Evolutionary conservation across 306 rosid genomes (phyloP).

Genomic region (Psophocarpus tetragonolobus): DNA sequence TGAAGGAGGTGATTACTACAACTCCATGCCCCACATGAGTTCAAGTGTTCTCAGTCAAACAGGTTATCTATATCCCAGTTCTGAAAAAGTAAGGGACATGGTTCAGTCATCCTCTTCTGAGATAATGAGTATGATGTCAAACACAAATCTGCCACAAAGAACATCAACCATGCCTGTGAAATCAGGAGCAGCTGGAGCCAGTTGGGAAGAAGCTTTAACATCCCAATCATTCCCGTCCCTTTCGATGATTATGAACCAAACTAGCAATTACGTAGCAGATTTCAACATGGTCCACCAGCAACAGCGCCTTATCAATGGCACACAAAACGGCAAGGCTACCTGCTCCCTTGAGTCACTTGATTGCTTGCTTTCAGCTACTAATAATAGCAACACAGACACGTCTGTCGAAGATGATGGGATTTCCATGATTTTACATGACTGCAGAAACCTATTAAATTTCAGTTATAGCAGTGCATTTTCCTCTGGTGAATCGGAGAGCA

Average conservation of each 20-base stretch:
- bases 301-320: slow-evolving; percentile 25
- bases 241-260: slow-evolving; percentile 28
- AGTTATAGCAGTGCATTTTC: slow-evolving; percentile 48
- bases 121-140: slow-evolving; percentile 31
- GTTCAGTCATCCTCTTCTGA: slow-evolving; percentile 16
- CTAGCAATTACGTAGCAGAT: slow-evolving; percentile 39
- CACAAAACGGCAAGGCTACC: slow-evolving; percentile 31
- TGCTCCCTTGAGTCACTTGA: slow-evolving; percentile 49
- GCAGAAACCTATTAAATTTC: slow-evolving; percentile 66
- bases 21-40: slow-evolving; percentile 37
- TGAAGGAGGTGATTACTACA: slow-evolving; percentile 46
- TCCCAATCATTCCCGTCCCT: slow-evolving; percentile 36
- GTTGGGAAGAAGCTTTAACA: slow-evolving; percentile 40
- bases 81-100: slow-evolving; percentile 22
- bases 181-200: slow-evolving; percentile 28
- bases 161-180: slow-evolving; percentile 19
- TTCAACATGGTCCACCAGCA: slow-evolving; percentile 48
- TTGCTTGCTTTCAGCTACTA: slow-evolving; percentile 45
- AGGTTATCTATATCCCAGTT: slow-evolving; percentile 43
- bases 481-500: slow-evolving; percentile 66
- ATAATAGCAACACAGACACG: slow-evolving; percentile 43
- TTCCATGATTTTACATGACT: slow-evolving; percentile 63
- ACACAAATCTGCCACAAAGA: slow-evolving; percentile 35
- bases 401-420: slow-evolving; percentile 56
- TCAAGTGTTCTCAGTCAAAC: slow-evolving; percentile 43